Evolutionary conservation across 1,139 yeast genomes (phyloP).

Genomic region (Barnettozyma hawaiiensis): DNA sequence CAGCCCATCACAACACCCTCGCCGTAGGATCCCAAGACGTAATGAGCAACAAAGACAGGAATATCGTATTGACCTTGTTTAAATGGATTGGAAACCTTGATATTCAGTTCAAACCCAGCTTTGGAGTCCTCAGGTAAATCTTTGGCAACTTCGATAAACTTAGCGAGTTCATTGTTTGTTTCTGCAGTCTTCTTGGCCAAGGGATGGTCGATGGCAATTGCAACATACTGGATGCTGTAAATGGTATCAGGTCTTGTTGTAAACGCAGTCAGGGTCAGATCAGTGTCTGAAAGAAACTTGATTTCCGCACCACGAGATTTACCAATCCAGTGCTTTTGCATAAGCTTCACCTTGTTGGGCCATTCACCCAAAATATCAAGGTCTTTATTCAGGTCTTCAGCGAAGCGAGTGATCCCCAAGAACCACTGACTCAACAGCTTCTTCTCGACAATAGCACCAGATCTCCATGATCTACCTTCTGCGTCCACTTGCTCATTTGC

Average conservation of each 20-base stretch:
- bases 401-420: conserved; percentile 78
- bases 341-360: conserved; percentile 84
- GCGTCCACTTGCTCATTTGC: conserved; percentile 96
- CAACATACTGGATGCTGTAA: conserved; percentile 75
- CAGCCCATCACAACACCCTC: conserved; percentile 97
- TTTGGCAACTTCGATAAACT: conserved; percentile 40
- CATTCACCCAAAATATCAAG: conserved; percentile 56
- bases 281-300: conserved; percentile 32
- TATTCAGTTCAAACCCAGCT: conserved; percentile 51
- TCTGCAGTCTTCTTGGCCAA: conserved; percentile 38
- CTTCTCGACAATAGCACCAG: conserved; percentile 92
- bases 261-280: conserved; percentile 44
- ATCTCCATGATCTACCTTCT: conserved; percentile 90
- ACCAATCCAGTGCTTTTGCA: conserved; percentile 96
- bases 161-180: conserved; percentile 36
- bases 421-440: conserved; percentile 85
- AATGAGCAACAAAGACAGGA: conserved; percentile 88
- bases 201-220: conserved; percentile 70
- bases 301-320: conserved; percentile 77
- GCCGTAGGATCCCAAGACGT: conserved; percentile 79
- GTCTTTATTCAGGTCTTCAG: conserved; percentile 59
- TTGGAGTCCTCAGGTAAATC: conserved; percentile 47
- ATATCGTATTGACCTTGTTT: conserved; percentile 32
- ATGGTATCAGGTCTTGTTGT: conserved; percentile 91
- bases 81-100: conserved; percentile 60